Evolutionary conservation across 441 rosid species (phyloP), one percentile per base, ranked within the genome.

Genomic region (Capsella rubella): DNA sequence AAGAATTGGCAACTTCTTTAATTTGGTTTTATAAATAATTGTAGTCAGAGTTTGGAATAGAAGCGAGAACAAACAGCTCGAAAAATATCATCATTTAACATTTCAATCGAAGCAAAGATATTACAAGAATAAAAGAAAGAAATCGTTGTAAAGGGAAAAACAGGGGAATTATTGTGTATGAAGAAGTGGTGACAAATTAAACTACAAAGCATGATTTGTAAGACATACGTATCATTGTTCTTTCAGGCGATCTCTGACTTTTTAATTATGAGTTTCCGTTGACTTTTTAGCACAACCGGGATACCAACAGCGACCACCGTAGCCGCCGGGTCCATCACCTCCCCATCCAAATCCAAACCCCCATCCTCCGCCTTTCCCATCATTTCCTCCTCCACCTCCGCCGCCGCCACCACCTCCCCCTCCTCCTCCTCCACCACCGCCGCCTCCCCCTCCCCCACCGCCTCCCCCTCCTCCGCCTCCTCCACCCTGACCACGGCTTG

Each of bases 221-320:
- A 21, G 40, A 42, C 40, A 21, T 34, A 21, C 25, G 2, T n/a
- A 58, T 43, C 53, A 66, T 50, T 47, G 18, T 12, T 73, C 58
- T 66, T 34, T 34, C 40, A 37, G 52, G 49, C 43, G 8, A 55
- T 47, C 37, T 31, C 11, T 66, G 25, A 21, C 25, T 16, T 49
- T 50, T 67, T 59, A 74, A 10, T 53, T 53, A 68, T 63, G 75
- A 62, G 28, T 74, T 40, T 55, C 67, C 51, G 50, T 56, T 64
- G 67, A 75, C 51, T 18, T 71, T 50, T 42, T 71, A 46, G 59
- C 53, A 51, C 80, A 77, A 66, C 80, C 80, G 56, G 72, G 80
- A 77, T 49, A 77, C 77, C 80, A 77, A 69, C 77, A 76, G 63
- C 54, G 40, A 61, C 73, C 73, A 6, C 73, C 65, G 45, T 66